phyloP scores from a whole-genome alignment of 305 asterid species.

The Solanum hybrid region DNA sequence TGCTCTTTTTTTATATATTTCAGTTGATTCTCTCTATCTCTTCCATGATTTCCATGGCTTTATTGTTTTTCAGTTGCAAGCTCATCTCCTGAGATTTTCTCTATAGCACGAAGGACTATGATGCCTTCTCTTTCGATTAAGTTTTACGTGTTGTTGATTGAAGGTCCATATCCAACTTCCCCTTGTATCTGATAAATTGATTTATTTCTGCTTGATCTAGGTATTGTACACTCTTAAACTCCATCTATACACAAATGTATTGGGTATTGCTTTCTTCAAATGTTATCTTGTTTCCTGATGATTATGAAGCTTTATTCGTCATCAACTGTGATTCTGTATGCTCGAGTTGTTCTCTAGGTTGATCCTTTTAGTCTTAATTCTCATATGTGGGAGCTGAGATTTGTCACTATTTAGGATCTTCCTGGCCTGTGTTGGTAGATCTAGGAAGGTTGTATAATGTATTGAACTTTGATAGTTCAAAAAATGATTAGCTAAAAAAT shows the following conservation, averaged over 20 bases:
- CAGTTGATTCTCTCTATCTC: too few relatives aligned
- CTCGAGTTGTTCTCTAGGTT: background rate
- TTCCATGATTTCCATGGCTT: too few relatives aligned
- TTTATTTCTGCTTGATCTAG: too few relatives aligned
- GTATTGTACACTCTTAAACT: too few relatives aligned
- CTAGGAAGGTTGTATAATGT: background rate
- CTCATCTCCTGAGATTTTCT: too few relatives aligned
- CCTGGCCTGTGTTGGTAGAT: background rate
- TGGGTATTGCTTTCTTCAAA: background rate
- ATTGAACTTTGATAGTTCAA: background rate
- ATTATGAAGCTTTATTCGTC: background rate
- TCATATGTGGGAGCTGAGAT: background rate
- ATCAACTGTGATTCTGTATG: background rate
- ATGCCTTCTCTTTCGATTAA: too few relatives aligned
- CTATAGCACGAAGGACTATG: too few relatives aligned
- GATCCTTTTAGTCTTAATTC: background rate
- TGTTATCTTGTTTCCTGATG: background rate
- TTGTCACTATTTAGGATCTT: background rate
- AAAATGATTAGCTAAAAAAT: background rate
- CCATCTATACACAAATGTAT: background rate
- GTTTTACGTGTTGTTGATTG: too few relatives aligned
- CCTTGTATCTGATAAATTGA: too few relatives aligned
- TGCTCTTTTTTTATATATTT: too few relatives aligned
- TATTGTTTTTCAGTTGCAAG: too few relatives aligned
- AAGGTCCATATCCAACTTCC: too few relatives aligned